Evolutionary conservation across 345 rosid species (phyloP), one percentile per base, ranked within the genome.

Genomic region (Schrenkiella parvula): DNA sequence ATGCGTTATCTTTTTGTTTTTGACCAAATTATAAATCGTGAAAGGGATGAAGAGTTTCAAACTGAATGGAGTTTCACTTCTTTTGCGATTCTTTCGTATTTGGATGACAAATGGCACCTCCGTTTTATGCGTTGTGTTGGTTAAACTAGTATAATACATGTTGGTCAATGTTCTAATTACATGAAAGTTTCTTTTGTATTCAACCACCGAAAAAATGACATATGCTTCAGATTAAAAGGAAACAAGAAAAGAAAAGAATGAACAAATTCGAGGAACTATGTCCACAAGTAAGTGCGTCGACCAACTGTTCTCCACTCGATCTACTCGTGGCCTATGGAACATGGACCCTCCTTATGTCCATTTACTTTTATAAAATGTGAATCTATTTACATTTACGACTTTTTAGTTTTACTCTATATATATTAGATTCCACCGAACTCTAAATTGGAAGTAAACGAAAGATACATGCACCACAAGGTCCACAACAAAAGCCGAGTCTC

Each of bases 231-330:
- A n/a, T n/a, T n/a, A n/a, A n/a, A n/a, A n/a, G n/a, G n/a, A n/a
- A n/a, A n/a, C n/a, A n/a, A n/a, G n/a, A n/a, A n/a, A n/a, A n/a
- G n/a, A n/a, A n/a, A 23, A 34, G 8, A 63, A 42, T 5, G 25
- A 32, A 34, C 1, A 25, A 23, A 13, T 26, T 64, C 18, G 59
- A 73, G 18, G n/a, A 4, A 65, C 51, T 44, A 9, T 65, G 77
- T 46, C 71, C 66, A 73, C 66, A 37, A 64, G 50, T 15, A 64
- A 54, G 66, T 65, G 53, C 50, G 28, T 18, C 25, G 52, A 66
- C 61, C 72, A 74, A 47, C 78, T 74, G 72, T 74, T 22, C 6
- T 48, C 72, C 72, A 74, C 51, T 74, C 37, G 46, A 57, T 51
- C 1, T n/a, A n/a, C n/a, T n/a, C 44, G 43, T 74, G 61, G 61